Conservation (phyloP, 345 rosid species). For the Fremontodendron californicum region DNA sequence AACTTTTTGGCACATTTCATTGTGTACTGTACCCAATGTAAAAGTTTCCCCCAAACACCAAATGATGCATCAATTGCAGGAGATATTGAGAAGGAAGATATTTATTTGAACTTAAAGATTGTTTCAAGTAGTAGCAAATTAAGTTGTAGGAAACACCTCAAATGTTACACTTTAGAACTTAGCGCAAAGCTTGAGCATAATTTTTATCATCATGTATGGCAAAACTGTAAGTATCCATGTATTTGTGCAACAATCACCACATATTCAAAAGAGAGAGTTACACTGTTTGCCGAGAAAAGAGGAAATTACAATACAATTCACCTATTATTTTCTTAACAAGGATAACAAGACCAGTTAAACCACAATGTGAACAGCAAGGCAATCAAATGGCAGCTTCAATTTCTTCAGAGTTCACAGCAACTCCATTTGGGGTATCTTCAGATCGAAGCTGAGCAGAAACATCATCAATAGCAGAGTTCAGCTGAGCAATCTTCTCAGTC, state of each 20-base stretch:
- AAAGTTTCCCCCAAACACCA: not conserved
- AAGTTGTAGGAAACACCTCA: not conserved
- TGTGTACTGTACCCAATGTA: not conserved
- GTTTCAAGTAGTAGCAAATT: not conserved
- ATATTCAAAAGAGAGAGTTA: not conserved
- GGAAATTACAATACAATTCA: conserved; percentile 14
- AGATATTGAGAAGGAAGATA: not conserved
- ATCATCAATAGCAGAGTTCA: conserved; percentile 82
- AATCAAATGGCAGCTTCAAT: conserved; percentile 54
- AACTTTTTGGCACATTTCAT: not conserved
- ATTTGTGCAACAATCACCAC: not conserved
- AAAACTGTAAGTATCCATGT: conserved; percentile 9
- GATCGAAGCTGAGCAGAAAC: conserved; percentile 72
- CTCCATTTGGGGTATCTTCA: conserved; percentile 59
- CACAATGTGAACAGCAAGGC: not conserved
- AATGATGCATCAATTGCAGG: not conserved
- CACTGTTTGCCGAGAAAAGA: not conserved
- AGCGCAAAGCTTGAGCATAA: not conserved
- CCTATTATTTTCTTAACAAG: conserved; percentile 25
- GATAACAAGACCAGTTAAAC: conserved; percentile 13
- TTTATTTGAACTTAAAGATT: not conserved
- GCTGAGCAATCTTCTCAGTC: conserved; percentile 77
- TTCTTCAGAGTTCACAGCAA: conserved; percentile 52
- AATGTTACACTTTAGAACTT: not conserved
- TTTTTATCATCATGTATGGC: not conserved